Conservation (phyloP, 805 yeast genomes). For the Komagataella ulmi region DNA sequence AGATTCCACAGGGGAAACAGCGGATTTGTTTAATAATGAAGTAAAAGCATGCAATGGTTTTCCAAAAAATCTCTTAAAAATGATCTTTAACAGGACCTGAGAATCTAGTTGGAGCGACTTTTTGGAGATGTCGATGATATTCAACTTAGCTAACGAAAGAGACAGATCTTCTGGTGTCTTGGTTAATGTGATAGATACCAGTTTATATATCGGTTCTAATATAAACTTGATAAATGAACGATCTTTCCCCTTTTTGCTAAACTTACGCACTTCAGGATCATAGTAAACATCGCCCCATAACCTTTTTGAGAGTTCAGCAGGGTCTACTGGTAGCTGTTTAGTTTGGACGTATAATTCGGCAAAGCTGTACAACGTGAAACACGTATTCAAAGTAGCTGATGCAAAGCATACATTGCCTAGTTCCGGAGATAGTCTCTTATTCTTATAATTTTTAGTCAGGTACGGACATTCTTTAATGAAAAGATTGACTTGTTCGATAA, state of each 20-base stretch:
- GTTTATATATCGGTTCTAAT: constrained; percentile 69
- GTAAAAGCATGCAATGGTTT: constrained; percentile 33
- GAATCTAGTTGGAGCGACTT: constrained; percentile 37
- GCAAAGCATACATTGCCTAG: constrained; percentile 62
- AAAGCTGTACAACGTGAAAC: constrained; percentile 59
- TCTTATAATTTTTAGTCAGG: constrained; percentile 13
- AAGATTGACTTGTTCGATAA: constrained; percentile 52
- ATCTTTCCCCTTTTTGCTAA: constrained; percentile 18
- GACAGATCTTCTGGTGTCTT: constrained; percentile 30
- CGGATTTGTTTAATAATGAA: constrained; percentile 24
- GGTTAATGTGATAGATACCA: constrained; percentile 47
- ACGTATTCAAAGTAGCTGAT: constrained; percentile 45
- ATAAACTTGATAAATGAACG: constrained; percentile 53
- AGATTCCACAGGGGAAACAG: constrained; percentile 24
- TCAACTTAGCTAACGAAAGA: constrained; percentile 29
- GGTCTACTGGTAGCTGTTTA: constrained; percentile 13
- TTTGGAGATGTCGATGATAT: constrained; percentile 25
- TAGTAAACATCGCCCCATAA: constrained; percentile 74
- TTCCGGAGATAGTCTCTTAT: constrained; percentile 40
- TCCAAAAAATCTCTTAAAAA: constrained; percentile 43
- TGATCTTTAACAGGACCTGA: constrained; percentile 38
- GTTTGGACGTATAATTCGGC: constrained; percentile 32
- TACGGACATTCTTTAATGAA: constrained; percentile 25
- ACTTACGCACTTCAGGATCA: constrained; percentile 26
- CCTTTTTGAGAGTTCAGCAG: constrained; percentile 32